phyloP scores from a whole-genome alignment of 2,329 filamentous ascomycete species.

The Madurella mycetomatis region DNA sequence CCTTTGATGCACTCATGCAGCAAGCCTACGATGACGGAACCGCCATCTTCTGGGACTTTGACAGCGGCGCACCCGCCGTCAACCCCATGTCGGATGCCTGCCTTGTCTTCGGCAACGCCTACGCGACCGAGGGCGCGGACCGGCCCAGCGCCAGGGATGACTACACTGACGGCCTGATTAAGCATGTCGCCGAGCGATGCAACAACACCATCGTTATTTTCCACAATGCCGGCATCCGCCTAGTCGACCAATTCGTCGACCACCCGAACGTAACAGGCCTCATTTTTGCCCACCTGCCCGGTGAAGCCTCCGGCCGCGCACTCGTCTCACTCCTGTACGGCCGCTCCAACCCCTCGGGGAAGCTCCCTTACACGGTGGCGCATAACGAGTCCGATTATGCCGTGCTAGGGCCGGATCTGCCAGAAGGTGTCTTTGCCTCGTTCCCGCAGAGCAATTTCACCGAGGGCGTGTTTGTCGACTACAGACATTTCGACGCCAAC shows the following conservation, averaged over 20 bases:
- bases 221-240: slow-evolving; percentile 58
- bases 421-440: slow-evolving; percentile 48
- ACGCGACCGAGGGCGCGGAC: slow-evolving; percentile 68
- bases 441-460: slow-evolving; percentile 50
- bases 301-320: slow-evolving; percentile 57
- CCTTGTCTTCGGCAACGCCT: slow-evolving; percentile 62
- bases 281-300: slow-evolving; percentile 60
- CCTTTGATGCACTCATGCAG: slow-evolving; percentile 51
- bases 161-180: slow-evolving; percentile 55
- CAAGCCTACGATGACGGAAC: slow-evolving; percentile 53
- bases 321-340: slow-evolving; percentile 56
- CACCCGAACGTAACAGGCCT: slow-evolving; percentile 61
- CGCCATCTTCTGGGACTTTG: slow-evolving; percentile 56
- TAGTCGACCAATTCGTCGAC: slow-evolving; percentile 59
- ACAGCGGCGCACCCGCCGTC: slow-evolving; percentile 44
- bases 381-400: slow-evolving; percentile 54
- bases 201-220: slow-evolving; percentile 60
- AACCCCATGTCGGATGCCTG: slow-evolving; percentile 57
- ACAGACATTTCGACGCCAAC: slow-evolving; percentile 49
- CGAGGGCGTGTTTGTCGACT: slow-evolving; percentile 51
- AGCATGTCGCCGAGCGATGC: slow-evolving; percentile 54
- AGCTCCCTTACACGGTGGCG: slow-evolving; percentile 59
- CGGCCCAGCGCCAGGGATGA: slow-evolving; percentile 60
- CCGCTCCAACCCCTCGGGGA: slow-evolving; percentile 51
- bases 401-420: slow-evolving; percentile 36